Evolutionary conservation across 371 early-diverging fungal genomes (phyloP).

Genomic region (Rhizopus stolonifer): DNA sequence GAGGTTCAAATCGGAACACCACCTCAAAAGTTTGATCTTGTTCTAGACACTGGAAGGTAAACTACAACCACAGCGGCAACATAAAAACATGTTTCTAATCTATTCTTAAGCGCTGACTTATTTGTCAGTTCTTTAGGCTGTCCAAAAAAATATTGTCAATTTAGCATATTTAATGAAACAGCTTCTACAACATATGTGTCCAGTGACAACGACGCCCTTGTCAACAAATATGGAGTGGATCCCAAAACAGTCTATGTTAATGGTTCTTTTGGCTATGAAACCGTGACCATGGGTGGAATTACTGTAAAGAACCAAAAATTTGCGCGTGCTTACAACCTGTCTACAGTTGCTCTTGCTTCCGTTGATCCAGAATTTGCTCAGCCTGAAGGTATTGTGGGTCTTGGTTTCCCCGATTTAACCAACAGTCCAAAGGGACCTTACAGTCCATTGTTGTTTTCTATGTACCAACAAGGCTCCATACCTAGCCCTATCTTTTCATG

Average conservation of each 20-base stretch:
- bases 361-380: conserved; percentile 14
- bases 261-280: conserved; percentile 49
- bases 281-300: conserved; percentile 37
- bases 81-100: background rate
- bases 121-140: conserved; percentile 27
- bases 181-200: conserved; percentile 26
- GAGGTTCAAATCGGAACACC: conserved; percentile 37
- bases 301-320: conserved; percentile 28
- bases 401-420: conserved; percentile 27
- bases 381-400: conserved; percentile 32
- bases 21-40: conserved; percentile 31
- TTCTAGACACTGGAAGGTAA: conserved; percentile 44
- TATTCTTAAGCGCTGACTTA: conserved; percentile 15
- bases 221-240: conserved; percentile 28
- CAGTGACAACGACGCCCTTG: conserved; percentile 8
- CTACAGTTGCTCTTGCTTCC: background rate
- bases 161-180: conserved; percentile 19
- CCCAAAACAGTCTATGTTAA: conserved; percentile 5
- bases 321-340: conserved; percentile 15
- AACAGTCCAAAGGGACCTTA: conserved; percentile 18
- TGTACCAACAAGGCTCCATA: conserved; percentile 15
- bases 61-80: too few species aligned
- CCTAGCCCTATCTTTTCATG: conserved; percentile 30
- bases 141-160: conserved; percentile 15
- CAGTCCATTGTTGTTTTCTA: conserved; percentile 23